These are phyloP conservation scores for Blastobotrys attinorum DNA, from an alignment of 805 yeast genomes.

Conservation along the genomic window DNA sequence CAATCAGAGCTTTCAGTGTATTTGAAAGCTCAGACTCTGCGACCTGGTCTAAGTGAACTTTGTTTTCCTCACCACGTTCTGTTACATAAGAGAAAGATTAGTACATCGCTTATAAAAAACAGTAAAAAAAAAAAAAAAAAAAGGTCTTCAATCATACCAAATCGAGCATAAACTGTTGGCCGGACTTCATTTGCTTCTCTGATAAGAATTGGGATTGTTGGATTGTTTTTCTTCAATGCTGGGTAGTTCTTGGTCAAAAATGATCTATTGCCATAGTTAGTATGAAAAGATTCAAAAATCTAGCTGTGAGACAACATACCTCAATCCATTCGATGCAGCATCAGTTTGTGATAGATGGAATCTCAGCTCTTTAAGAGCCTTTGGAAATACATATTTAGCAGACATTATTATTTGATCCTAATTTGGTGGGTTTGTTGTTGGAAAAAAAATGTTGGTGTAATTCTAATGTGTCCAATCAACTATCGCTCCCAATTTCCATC, in stretches of 20 bases:
- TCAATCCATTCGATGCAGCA: slow-evolving; percentile 58
- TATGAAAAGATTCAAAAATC: neutral
- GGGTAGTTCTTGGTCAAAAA: slow-evolving; percentile 60
- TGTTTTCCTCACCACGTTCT: slow-evolving; percentile 34
- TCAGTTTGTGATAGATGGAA: slow-evolving; percentile 77
- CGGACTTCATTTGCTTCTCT: slow-evolving; percentile 70
- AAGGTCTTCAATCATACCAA: slow-evolving; percentile 31
- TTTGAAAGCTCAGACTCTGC: slow-evolving; percentile 27
- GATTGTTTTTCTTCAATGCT: slow-evolving; percentile 52
- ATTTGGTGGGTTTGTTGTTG: too few relatives aligned
- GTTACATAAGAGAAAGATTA: neutral
- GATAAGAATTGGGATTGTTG: slow-evolving; percentile 63
- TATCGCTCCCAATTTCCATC: too few relatives aligned
- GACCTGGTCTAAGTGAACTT: slow-evolving; percentile 39
- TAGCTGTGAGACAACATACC: too few relatives aligned
- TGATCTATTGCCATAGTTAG: slow-evolving; percentile 31
- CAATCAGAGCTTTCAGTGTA: slow-evolving; percentile 34
- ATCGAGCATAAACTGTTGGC: slow-evolving; percentile 70
- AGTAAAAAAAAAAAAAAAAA: neutral
- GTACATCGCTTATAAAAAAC: neutral
- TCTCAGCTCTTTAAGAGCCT: slow-evolving; percentile 66
- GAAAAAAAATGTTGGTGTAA: too few relatives aligned
- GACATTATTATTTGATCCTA: too few relatives aligned
- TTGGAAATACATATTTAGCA: slow-evolving; percentile 33
- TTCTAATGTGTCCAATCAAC: too few relatives aligned